Base-by-base conservation (phyloP, 2,329 filamentous ascomycete genomes). In the Stagonosporopsis rhizophila region DNA sequence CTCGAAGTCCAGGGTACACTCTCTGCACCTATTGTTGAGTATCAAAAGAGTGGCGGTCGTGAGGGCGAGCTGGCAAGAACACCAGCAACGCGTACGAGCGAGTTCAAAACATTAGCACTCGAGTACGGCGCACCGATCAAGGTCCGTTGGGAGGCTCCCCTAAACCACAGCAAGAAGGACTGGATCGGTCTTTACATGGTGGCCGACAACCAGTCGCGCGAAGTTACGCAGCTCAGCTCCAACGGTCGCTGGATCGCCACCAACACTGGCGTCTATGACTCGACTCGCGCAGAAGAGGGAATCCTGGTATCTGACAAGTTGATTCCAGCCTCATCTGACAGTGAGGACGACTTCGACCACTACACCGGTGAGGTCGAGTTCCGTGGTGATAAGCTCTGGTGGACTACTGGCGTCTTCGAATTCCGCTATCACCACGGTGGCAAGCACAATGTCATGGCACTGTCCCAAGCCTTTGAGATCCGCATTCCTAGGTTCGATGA, bases 151-250 rank as follows among this genome's bases (percentile, higher is more conserved):
- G 90, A 86, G 25, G 95, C 94, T 0, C 94, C 95, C 0, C 82
- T 87, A 34, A 91, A 92, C 62, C 95, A 98, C 77, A 89, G 88
- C 78, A 92, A 90, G 73, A 90, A 89, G 68, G 95, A 99, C 75
- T 99, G 95, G 95, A 88, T 99, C 49, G 94, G 94, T 4, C 82
- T 99, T 6, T 99, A 98, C 80, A 92, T 93, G 85, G 92, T 99
- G 2, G 92, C 92, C 3, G 94, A 98, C 77, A 99, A 97, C 71
- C 85, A 87, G 6, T 95, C 91, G 7, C 87, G 94, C 37, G 91
- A 96, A 35, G 81, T 89, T 14, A 96, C 95, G 2, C 88, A 91
- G 48, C 86, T 97, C 9, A 87, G 91, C 4, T 96, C 92, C 1
- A 87, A 94, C 52, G 93, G 94, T 34, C 87, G 95, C 54, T 99